Percentiles rank a stretch among this genome's conserved stretches.
Evolutionary conservation across 768 basidiomycete species (phyloP).

Genomic region (Grammothele lineata): DNA sequence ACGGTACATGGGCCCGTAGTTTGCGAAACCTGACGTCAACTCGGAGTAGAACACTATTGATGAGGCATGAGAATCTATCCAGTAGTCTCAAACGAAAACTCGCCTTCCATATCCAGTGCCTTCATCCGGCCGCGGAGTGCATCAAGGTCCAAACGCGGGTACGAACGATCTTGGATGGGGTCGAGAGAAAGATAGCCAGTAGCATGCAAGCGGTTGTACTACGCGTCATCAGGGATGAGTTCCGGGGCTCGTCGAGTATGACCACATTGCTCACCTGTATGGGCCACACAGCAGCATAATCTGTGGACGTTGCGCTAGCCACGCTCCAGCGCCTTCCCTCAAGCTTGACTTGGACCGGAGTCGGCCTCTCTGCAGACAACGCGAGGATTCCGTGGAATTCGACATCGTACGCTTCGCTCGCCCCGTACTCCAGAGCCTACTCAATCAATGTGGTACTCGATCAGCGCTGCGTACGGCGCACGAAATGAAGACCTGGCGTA

Average conservation of each 20-base stretch:
- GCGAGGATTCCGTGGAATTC: slow-evolving; percentile 23
- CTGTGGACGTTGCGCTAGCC: slow-evolving; percentile 14
- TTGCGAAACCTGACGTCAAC: too few relatives aligned
- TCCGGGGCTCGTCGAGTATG: slow-evolving; percentile 18
- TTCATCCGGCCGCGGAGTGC: neutral
- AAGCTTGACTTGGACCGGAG: slow-evolving; percentile 15
- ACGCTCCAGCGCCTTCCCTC: slow-evolving; percentile 27
- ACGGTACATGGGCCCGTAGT: too few relatives aligned
- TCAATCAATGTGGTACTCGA: too few relatives aligned
- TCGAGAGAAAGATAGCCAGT: neutral
- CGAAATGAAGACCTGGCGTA: slow-evolving; percentile 10
- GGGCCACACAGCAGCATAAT: neutral
- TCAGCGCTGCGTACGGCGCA: neutral
- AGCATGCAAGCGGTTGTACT: slow-evolving; percentile 11
- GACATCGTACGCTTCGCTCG: slow-evolving; percentile 22
- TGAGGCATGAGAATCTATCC: too few relatives aligned
- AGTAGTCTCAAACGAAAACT: too few relatives aligned
- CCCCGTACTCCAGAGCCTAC: slow-evolving; percentile 35
- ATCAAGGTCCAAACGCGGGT: too few relatives aligned
- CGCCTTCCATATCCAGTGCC: neutral
- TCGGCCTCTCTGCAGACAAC: slow-evolving; percentile 21
- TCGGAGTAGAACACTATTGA: too few relatives aligned
- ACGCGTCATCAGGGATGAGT: slow-evolving; percentile 7
- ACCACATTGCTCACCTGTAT: neutral
- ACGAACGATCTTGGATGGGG: too few relatives aligned